Conservation (phyloP, 1,284 basidiomycete genomes). For the Melampsora americana region DNA sequence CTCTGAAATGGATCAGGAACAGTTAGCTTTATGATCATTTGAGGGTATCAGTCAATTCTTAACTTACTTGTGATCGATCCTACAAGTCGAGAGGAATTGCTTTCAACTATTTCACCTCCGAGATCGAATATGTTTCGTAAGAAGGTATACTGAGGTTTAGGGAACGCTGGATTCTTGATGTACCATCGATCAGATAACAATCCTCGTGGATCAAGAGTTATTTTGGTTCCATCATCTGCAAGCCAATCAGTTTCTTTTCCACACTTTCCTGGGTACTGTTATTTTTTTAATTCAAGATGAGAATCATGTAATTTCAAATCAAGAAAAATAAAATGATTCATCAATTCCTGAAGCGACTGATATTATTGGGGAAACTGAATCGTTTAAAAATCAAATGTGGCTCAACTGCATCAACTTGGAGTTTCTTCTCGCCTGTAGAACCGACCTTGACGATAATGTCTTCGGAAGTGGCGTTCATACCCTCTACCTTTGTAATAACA, state of each 20-base stretch:
- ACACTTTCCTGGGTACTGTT: constrained; percentile 12
- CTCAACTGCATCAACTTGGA: constrained; percentile 26
- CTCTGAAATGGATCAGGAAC: neutral
- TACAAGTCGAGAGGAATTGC: constrained; percentile 4
- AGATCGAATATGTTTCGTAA: constrained; percentile 13
- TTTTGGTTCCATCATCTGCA: constrained; percentile 26
- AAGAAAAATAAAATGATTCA: constrained; percentile 2
- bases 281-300: neutral
- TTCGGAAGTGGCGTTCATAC: neutral
- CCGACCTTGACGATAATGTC: constrained; percentile 19
- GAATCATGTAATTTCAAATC: neutral
- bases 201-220: constrained; percentile 9
- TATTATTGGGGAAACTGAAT: neutral
- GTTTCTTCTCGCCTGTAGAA: constrained; percentile 21
- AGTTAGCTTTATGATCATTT: neutral
- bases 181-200: constrained; percentile 27
- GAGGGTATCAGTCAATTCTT: neutral
- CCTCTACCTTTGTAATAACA: constrained; percentile 14
- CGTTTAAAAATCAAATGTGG: neutral
- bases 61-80: constrained; percentile 13
- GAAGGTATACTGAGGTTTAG: constrained; percentile 15
- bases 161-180: constrained; percentile 4
- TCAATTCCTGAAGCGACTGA: neutral
- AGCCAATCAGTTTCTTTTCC: constrained; percentile 13
- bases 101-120: constrained; percentile 17